Base-by-base conservation (phyloP, 129 eudicot genomes). In the Scalesia atractyloides region DNA sequence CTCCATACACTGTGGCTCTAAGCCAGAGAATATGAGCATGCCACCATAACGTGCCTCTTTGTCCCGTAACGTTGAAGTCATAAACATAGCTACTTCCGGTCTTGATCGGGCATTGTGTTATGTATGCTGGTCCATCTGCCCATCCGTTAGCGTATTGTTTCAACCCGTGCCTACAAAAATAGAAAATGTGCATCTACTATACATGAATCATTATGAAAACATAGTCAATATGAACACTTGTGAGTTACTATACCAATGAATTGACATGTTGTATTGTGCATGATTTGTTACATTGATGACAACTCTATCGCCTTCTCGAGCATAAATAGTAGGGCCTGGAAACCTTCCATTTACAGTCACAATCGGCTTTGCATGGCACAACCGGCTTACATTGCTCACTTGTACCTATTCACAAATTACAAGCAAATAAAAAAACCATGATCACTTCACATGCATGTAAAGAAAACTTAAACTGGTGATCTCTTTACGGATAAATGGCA, bases 51-150 rank as follows among this genome's bases (percentile, higher is more conserved):
- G 86, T 83, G 30, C 83, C 86, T 79, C 87, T 75, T 71, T 83
- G 87, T 3, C 84, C 82, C 0, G 76, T 75, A 2, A 75, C 72
- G 3, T 81, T 79, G 13, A 83, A 79, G 76, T 79, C 82, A 16
- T 83, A 83, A 36, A 67, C 76, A 26, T 83, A 83, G 52, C 73
- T 83, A 15, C 51, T 61, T 50, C 87, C 84, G 0, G 79, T 83
- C 17, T 79, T 30, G 10, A 83, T 79, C 0, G 87, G 87, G 70
- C 87, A 83, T 33, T 83, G 87, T 71, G 84, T 83, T 50, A 83
- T 83, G 57, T 83, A 83, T 58, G 83, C 83, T 2, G 86, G 86
- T 13, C 86, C 86, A 43, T 83, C 86, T 49, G 87, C 87, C 87
- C 87, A 83, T 46, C 84, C 87, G 14, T 83, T 83, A 0, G 82